These are phyloP conservation scores for Hypoxylon fuscum DNA, from an alignment of 495 filamentous ascomycete genomes.

Conservation along the genomic window DNA sequence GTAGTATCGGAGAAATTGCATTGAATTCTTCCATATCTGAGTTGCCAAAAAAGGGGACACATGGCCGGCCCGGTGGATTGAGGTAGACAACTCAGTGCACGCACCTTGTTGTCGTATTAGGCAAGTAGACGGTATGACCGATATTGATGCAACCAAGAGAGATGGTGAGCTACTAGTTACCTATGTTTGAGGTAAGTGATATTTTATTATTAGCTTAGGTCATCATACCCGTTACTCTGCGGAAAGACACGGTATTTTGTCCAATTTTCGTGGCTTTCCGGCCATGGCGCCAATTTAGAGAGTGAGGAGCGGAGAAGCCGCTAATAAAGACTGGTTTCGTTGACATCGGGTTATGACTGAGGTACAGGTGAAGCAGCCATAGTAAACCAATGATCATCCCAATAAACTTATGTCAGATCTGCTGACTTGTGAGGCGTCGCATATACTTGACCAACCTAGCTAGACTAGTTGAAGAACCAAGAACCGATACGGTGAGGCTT, in stretches of 20 bases:
- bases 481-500: not conserved
- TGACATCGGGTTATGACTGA: not conserved
- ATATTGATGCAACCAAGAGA: constrained; percentile 13
- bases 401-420: constrained; percentile 37
- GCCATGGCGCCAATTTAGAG: constrained; percentile 1
- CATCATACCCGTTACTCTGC: not conserved
- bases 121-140: constrained; percentile 29
- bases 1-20: constrained; percentile 35
- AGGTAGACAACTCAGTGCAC: constrained; percentile 13
- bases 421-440: constrained; percentile 13
- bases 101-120: constrained; percentile 21
- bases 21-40: constrained; percentile 32
- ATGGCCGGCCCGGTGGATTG: constrained; percentile 19
- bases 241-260: not conserved
- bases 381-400: not conserved
- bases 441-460: not conserved
- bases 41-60: constrained; percentile 18
- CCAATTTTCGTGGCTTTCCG: not conserved
- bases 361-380: not conserved
- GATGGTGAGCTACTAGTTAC: not conserved
- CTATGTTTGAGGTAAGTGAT: constrained; percentile 14
- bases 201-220: constrained; percentile 7
- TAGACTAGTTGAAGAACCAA: constrained; percentile 4
- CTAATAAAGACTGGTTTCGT: not conserved
- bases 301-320: not conserved